phyloP scores from a whole-genome alignment of 2,329 filamentous ascomycete genomes.

The Aureobasidium sp. region DNA sequence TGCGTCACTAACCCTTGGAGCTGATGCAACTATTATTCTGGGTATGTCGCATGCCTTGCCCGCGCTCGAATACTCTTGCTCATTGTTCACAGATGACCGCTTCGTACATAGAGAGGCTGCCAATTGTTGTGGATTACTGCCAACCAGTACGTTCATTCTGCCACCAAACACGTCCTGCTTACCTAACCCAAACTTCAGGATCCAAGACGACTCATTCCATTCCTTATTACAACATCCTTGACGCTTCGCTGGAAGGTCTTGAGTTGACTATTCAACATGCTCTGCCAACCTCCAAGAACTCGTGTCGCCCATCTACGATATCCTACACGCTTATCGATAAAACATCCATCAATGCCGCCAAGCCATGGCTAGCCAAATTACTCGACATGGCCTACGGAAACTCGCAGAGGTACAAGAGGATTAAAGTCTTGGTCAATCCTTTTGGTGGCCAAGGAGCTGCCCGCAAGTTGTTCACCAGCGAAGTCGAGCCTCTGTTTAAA shows the following conservation, averaged over 20 bases:
- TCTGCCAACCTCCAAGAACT: slow-evolving; percentile 39
- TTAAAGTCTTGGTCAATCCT: slow-evolving; percentile 87
- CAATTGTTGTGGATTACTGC: slow-evolving; percentile 49
- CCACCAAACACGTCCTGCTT: neutral
- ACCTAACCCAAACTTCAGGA: neutral
- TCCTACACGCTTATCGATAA: slow-evolving; percentile 50
- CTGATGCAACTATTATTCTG: slow-evolving; percentile 51
- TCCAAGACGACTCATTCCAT: slow-evolving; percentile 50
- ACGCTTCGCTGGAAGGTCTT: slow-evolving; percentile 57
- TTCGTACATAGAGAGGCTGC: slow-evolving; percentile 39
- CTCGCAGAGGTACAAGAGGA: slow-evolving; percentile 61
- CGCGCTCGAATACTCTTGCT: neutral
- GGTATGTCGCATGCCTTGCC: slow-evolving; percentile 32
- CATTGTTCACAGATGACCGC: slow-evolving; percentile 40
- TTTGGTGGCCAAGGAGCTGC: slow-evolving; percentile 78
- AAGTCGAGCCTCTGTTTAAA: slow-evolving; percentile 73
- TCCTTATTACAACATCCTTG: slow-evolving; percentile 75
- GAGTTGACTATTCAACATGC: slow-evolving; percentile 68
- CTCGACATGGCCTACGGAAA: slow-evolving; percentile 62
- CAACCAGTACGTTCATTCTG: slow-evolving; percentile 34
- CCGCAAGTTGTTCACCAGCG: slow-evolving; percentile 60
- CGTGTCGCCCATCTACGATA: slow-evolving; percentile 53
- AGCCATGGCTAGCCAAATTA: slow-evolving; percentile 56
- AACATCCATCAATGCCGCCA: slow-evolving; percentile 40
- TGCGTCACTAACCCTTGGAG: slow-evolving; percentile 52